Conservation (phyloP, 176 grass and related monocot genomes). For the Bromus sterilis region DNA sequence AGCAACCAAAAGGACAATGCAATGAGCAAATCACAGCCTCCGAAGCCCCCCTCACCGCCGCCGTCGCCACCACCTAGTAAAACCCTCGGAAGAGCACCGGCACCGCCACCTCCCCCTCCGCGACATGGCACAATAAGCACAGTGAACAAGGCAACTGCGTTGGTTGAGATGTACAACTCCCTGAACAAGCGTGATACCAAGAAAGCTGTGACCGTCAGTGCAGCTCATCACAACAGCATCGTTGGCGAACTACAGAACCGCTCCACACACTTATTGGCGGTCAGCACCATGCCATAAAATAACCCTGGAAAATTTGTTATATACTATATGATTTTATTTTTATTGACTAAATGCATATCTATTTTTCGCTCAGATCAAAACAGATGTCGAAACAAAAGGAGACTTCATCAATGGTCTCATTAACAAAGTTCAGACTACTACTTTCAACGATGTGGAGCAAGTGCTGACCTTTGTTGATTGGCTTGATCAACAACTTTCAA, state of each 20-base stretch:
- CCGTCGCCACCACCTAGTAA: conserved; percentile 27
- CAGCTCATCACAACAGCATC: conserved; percentile 39
- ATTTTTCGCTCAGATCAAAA: background rate
- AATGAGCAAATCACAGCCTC: background rate
- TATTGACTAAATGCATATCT: background rate
- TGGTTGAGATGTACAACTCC: conserved; percentile 80
- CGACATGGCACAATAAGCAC: conserved; percentile 16
- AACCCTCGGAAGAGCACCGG: background rate
- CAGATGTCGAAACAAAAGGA: conserved; percentile 78
- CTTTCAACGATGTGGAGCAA: conserved; percentile 44
- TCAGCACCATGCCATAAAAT: conserved; percentile 6
- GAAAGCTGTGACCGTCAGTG: conserved; percentile 23
- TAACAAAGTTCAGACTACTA: conserved; percentile 45
- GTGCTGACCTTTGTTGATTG: conserved; percentile 55
- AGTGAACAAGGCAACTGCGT: conserved; percentile 54
- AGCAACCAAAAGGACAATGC: background rate
- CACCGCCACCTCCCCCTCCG: conserved; percentile 32
- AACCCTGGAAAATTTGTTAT: background rate
- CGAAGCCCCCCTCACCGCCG: conserved; percentile 23
- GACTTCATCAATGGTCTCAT: conserved; percentile 71
- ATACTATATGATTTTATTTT: background rate
- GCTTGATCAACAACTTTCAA: conserved; percentile 48
- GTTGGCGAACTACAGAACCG: conserved; percentile 91
- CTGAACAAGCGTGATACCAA: conserved; percentile 54
- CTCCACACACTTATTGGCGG: conserved; percentile 70